Evolutionary conservation across 768 basidiomycete species (phyloP).

Genomic region (Naganishia vaughanmartiniae): DNA sequence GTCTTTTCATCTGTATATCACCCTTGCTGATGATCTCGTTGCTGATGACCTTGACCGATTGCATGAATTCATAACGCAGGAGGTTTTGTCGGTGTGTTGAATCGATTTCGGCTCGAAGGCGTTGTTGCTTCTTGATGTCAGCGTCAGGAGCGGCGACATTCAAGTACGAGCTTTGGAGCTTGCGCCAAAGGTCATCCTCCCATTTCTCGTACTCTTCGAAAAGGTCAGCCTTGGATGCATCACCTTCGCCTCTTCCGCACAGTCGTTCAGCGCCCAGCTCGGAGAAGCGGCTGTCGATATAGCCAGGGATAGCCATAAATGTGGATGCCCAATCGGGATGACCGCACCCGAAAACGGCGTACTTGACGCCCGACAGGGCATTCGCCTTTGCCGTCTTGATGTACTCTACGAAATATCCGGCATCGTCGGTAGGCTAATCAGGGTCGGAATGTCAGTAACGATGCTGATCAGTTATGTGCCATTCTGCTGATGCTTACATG

Average conservation of each 20-base stretch:
- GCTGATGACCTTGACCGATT: constrained; percentile 23
- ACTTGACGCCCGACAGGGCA: constrained; percentile 42
- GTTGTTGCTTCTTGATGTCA: background rate
- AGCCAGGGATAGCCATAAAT: constrained; percentile 56
- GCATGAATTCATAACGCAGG: constrained; percentile 22
- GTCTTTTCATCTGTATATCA: constrained; percentile 30
- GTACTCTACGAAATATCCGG: constrained; percentile 56
- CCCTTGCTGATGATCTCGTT: constrained; percentile 29
- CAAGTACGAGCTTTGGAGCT: background rate
- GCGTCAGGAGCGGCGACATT: background rate
- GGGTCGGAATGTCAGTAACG: constrained; percentile 7
- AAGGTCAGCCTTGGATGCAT: constrained; percentile 55
- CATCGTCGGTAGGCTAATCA: constrained; percentile 57
- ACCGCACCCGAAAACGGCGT: constrained; percentile 59
- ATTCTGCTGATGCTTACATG: background rate
- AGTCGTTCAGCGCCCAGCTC: constrained; percentile 53
- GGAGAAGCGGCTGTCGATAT: constrained; percentile 54
- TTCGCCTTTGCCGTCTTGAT: constrained; percentile 48
- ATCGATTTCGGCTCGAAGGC: constrained; percentile 22
- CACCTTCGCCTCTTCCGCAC: constrained; percentile 54
- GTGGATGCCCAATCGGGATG: constrained; percentile 59
- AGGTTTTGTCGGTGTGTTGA: constrained; percentile 18
- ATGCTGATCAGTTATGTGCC: background rate
- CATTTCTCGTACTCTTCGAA: constrained; percentile 57
- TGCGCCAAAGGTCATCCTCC: constrained; percentile 53